Base-by-base conservation (phyloP, 176 grass and related monocot genomes). In the Carex pumila region DNA sequence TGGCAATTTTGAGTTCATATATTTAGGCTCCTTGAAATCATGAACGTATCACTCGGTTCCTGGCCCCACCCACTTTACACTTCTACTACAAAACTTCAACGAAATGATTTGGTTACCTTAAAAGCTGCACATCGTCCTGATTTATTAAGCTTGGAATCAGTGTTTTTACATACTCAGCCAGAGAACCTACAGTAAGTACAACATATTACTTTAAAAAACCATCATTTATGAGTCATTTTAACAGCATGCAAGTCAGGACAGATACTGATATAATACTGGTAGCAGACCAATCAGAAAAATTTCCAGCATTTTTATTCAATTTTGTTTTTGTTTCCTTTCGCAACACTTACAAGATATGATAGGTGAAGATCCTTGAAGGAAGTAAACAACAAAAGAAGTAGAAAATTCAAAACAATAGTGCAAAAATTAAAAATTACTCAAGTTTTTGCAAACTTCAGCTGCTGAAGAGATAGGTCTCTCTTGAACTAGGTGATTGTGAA, bases 71-170 rank as follows among this genome's bases (percentile, higher is more conserved):
- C n/a, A 21, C 25, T 30, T 29, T 56, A 10, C 34, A 6, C 31
- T 43, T 78, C 34, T 37, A 61, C 61, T 30, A 45, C 37, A 83
- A 57, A 34, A 84, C 17, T 43, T 36, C 64, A 25, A 81, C 19
- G 81, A 91, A 65, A 87, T 65, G 21, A 2, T 49, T 86, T 63
- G 81, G 80, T 85, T 71, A 98, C 95, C 95, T 98, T 74, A 98
- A 82, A 43, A 98, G 89, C 79, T 91, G 85, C 49, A 95, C 89
- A 64, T 98, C 92, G 52, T 98, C 95, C 80, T 91, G 89, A 62
- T 89, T 98, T 86, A 98, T 91, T 47, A 90, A 86, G 74, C 85
- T 89, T 39, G 92, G 95, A 77, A 91, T 93, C 91, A 98, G 80
- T 55, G 88, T 89, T 90, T 87, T 91, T 70, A 91, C 88, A 86